Evolutionary conservation across 257 asterid species (phyloP).

Genomic region (Gentiana straminea): DNA sequence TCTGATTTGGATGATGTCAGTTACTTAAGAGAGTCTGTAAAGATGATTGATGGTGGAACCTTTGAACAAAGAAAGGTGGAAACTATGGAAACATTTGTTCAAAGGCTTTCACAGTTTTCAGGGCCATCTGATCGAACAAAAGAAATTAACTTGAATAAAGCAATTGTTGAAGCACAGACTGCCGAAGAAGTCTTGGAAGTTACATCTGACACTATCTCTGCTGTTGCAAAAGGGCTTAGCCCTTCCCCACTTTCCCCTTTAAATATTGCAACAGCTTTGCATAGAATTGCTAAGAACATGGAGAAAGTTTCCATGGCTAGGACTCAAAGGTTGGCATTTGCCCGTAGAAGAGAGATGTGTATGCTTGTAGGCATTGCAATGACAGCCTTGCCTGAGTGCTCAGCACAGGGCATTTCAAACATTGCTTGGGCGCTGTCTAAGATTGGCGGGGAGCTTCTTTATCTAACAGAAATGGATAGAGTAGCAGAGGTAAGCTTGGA

Average conservation of each 20-base stretch:
- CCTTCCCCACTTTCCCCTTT: conserved; percentile 94
- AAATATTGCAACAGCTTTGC: conserved; percentile 83
- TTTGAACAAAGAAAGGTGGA: conserved; percentile 55
- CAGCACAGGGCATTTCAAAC: conserved; percentile 84
- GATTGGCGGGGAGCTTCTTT: conserved; percentile 92
- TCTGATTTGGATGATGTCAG: conserved; percentile 17
- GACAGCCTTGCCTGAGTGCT: conserved; percentile 84
- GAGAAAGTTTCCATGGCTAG: conserved; percentile 71
- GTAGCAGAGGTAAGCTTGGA: conserved; percentile 77
- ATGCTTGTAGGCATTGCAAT: conserved; percentile 96
- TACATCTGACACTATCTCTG: conserved; percentile 54
- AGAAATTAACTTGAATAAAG: conserved; percentile 71
- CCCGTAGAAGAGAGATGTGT: conserved; percentile 78
- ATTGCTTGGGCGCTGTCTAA: conserved; percentile 90
- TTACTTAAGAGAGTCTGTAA: conserved; percentile 38
- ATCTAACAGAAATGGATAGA: conserved; percentile 89
- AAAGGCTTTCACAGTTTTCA: conserved; percentile 78
- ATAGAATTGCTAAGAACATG: conserved; percentile 95
- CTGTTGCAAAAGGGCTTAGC: conserved; percentile 81
- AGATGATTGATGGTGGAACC: conserved; percentile 66
- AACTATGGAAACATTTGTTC: conserved; percentile 57
- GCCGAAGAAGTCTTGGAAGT: conserved; percentile 86
- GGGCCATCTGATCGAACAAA: conserved; percentile 84
- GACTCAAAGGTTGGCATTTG: conserved; percentile 59
- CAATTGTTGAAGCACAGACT: conserved; percentile 67